Evolutionary conservation across 805 yeast genomes (phyloP), one percentile per base, ranked within the genome.

Genomic region (Teunomyces aglyptinius): DNA sequence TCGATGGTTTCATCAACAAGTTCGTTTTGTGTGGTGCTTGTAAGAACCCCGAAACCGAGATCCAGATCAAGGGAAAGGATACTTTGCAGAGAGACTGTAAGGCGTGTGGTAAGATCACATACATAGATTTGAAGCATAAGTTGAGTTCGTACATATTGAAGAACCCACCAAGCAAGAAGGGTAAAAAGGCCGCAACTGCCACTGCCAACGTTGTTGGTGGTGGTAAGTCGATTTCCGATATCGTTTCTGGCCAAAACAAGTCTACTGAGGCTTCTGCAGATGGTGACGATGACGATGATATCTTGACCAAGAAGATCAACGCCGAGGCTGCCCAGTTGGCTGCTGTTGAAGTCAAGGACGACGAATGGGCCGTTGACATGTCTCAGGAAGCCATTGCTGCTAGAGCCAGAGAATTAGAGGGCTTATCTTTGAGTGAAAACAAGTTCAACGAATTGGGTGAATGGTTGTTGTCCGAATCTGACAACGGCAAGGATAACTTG

Each of bases 321-420:
- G 89, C 94, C 39, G 95, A 87, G 65, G 95, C 94, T 16, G 85
- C 89, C 10, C 80, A 76, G 33, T 73, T 87, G 49, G 56, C 55
- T 19, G 79, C 79, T 42, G 79, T 81, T 49, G 83, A 79, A 50
- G 86, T 87, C 45, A 83, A 84, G 53, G 96, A 90, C 63, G 97
- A 88, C 56, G 96, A 89, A 55, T 92, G 98, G 98, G 89, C 97
- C 15, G 96, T 91, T 36, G 99, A 92, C 68, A 89, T 91, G 80
- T 87, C 96, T 41, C 94, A 88, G 67, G 98, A 90, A 71, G 98
- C 98, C 48, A 89, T 92, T 54, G 84, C 86, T 63, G 89, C 87
- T 39, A 87, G 99, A 71, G 96, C 96, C 38, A 73, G 82, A 58
- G 96, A 88, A 65, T 77, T 90, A 54, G 96, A 89, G 68, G 89